Base-by-base conservation (phyloP, 768 basidiomycete genomes). In the Trametes cubensis region DNA sequence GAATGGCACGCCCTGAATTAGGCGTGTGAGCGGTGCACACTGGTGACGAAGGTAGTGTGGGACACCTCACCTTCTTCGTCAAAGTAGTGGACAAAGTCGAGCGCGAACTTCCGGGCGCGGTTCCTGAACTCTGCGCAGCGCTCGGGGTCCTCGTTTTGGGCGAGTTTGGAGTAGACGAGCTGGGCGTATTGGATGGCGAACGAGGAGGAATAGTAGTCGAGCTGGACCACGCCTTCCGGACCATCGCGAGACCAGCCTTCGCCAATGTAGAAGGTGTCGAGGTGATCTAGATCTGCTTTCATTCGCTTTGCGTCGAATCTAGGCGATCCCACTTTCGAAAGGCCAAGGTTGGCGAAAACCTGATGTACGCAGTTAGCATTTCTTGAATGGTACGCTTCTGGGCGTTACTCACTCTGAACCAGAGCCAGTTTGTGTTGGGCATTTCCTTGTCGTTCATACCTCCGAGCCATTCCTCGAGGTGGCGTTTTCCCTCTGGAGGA, bases 361-460 rank as follows among this genome's bases (percentile, higher is more conserved):
- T 88, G 53, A 18, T 13, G 34, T 34, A 15, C n/a, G 4, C 10
- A 13, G 5, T 64, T 21, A 56, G 47, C 20, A 40, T 7, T 25
- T 6, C 15, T 11, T 40, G 21, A 18, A 14, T 0, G 15, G 6
- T 10, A 6, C 18, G 15, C 13, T 15, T 23, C n/a, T 3, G 13
- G 14, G 17, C 2, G 17, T 38, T 17, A 74, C 82, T 46, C 59
- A 85, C 88, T 60, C 89, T 80, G 74, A 91, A 91, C 89, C 89
- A 91, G 6, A 92, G 78, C 88, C 89, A 90, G 68, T 91, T 91
- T 7, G 89, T 90, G 69, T 90, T 88, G 25, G 89, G 88, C 88
- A 91, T 90, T 63, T 87, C 82, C 77, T 90, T 90, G 73, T 87
- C 86, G 69, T 90, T 91, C 82, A 91, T 90, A 0, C 86, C 83